Base-by-base conservation (phyloP, 2,329 filamentous ascomycete genomes). In the Scedosporium dehoogii region DNA sequence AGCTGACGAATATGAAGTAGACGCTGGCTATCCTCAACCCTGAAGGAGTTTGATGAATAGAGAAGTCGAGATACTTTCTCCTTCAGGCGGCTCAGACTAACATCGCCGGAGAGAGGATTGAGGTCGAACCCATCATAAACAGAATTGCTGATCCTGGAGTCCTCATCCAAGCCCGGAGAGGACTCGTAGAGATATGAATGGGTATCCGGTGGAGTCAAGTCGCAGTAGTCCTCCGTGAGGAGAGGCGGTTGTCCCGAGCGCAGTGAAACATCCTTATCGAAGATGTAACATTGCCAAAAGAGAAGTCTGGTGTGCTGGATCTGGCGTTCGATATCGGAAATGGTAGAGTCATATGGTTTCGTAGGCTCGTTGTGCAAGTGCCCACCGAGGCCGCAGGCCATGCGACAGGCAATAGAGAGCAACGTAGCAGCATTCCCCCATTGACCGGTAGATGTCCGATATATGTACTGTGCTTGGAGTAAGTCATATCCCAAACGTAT, bases 191-290 rank as follows among this genome's bases (percentile, higher is more conserved):
- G 60, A 2, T 76, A 74, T 6, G 71, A 67, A 64, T 78, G 78
- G 2, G 70, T 72, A 0, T 73, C 70, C 0, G 81, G 80, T 2
- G 84, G 69, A 0, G 78, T 77, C 14, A 84, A 70, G 65, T 84
- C 80, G 65, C 81, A 84, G 61, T 81, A 77, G 16, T 80, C 77
- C 60, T 83, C 80, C 3, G 72, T 69, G 21, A 84, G 77, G 1
- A 74, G 69, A 1, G 81, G 81, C 0, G 81, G 81, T 58, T 82
- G 80, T 0, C 81, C 80, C 0, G 77, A 81, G 3, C 82, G 76
- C 0, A 85, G 71, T 0, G 79, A 73, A 12, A 84, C 73, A n/a
- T 85, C 82, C 64, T 83, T 85, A 65, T 85, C 82, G 9, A 82
- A 69, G 1, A 73, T 73, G 63, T 83, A 85, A 64, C 77, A 78